Evolutionary conservation across 352 stramenopile genomes (phyloP).

Genomic region (Pythium aristosporum): DNA sequence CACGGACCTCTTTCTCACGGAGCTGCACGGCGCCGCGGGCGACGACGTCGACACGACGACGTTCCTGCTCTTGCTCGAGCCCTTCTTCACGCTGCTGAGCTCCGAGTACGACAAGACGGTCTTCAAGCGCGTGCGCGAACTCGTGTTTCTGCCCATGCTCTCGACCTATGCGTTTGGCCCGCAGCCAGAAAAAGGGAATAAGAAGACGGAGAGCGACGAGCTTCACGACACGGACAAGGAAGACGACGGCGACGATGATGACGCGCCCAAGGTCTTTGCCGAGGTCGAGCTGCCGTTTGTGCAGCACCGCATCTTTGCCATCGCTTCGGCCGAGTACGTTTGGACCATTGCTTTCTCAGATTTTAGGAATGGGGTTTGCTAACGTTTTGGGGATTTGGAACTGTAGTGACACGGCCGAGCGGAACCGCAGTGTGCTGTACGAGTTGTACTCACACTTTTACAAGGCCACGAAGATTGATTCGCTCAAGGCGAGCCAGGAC

Average conservation of each 20-base stretch:
- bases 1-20: slow-evolving; percentile 69
- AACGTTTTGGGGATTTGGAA: background rate
- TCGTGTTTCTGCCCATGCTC: slow-evolving; percentile 74
- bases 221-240: slow-evolving; percentile 42
- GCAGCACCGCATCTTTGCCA: slow-evolving; percentile 79
- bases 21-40: slow-evolving; percentile 58
- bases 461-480: slow-evolving; percentile 68
- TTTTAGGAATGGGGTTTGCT: background rate
- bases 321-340: slow-evolving; percentile 72
- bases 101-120: slow-evolving; percentile 80
- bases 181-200: slow-evolving; percentile 39
- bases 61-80: slow-evolving; percentile 75
- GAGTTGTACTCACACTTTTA: slow-evolving; percentile 79
- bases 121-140: slow-evolving; percentile 75
- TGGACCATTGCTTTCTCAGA: background rate
- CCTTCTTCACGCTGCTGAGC: slow-evolving; percentile 78
- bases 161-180: slow-evolving; percentile 64
- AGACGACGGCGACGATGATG: slow-evolving; percentile 51
- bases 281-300: slow-evolving; percentile 58
- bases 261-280: slow-evolving; percentile 59
- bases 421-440: slow-evolving; percentile 78
- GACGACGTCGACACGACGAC: slow-evolving; percentile 51
- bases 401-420: slow-evolving; percentile 61
- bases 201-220: slow-evolving; percentile 20
- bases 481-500: slow-evolving; percentile 54